Evolutionary conservation across 2,329 filamentous ascomycete species (phyloP).

Genomic region (Xylaria multiplex): DNA sequence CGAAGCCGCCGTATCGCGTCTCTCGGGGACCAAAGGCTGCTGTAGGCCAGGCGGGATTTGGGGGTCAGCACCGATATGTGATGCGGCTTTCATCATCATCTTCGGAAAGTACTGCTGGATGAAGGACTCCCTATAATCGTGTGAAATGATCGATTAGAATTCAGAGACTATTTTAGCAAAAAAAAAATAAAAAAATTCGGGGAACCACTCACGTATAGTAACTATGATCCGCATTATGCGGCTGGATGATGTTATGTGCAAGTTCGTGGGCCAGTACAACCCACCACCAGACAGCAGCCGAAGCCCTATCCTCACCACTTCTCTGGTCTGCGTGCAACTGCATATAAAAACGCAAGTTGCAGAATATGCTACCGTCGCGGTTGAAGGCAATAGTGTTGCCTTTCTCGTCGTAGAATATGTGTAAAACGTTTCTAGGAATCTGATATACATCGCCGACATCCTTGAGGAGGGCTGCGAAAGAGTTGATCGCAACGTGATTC

Average conservation of each 20-base stretch:
- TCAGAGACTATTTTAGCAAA: background rate
- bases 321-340: slow-evolving; percentile 74
- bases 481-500: slow-evolving; percentile 71
- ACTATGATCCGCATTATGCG: slow-evolving; percentile 81
- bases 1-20: background rate
- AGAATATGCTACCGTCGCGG: slow-evolving; percentile 85
- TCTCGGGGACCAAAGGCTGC: slow-evolving; percentile 23
- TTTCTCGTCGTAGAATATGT: slow-evolving; percentile 85
- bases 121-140: slow-evolving; percentile 71
- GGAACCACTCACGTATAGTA: slow-evolving; percentile 74
- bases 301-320: slow-evolving; percentile 62
- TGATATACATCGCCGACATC: slow-evolving; percentile 79
- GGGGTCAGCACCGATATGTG: slow-evolving; percentile 31
- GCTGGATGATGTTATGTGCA: slow-evolving; percentile 87
- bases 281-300: slow-evolving; percentile 89
- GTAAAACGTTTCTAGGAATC: slow-evolving; percentile 73
- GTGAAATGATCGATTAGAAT: slow-evolving; percentile 5
- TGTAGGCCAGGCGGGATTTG: slow-evolving; percentile 17
- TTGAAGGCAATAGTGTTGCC: slow-evolving; percentile 95
- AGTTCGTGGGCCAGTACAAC: slow-evolving; percentile 95
- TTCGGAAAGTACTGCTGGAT: slow-evolving; percentile 79
- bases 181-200: background rate
- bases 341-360: slow-evolving; percentile 88
- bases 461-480: slow-evolving; percentile 74
- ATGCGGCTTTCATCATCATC: slow-evolving; percentile 67